Evolutionary conservation across 2,329 filamentous ascomycete genomes (phyloP).

Genomic region (Ustulina deusta): DNA sequence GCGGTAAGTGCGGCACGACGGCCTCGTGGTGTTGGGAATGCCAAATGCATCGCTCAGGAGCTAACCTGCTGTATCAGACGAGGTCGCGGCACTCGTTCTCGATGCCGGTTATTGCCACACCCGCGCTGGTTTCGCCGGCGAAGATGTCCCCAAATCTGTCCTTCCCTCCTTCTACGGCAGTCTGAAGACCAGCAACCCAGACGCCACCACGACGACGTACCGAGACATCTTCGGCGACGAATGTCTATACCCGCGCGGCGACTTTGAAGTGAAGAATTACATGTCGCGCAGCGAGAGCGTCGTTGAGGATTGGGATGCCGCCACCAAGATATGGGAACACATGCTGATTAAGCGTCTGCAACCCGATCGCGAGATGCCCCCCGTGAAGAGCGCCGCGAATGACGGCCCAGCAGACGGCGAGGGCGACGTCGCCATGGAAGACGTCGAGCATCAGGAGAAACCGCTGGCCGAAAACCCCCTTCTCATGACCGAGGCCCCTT

Average conservation of each 20-base stretch:
- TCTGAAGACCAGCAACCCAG: conserved; percentile 61
- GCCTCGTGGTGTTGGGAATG: conserved; percentile 30
- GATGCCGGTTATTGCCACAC: conserved; percentile 93
- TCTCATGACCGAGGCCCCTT: conserved; percentile 92
- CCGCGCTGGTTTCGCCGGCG: conserved; percentile 95
- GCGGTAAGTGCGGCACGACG: conserved; percentile 45
- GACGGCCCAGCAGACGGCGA: conserved; percentile 75
- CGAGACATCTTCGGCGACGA: conserved; percentile 88
- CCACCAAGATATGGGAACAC: conserved; percentile 90
- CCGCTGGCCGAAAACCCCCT: conserved; percentile 89
- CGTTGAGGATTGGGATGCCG: conserved; percentile 96
- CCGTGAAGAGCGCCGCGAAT: conserved; percentile 78
- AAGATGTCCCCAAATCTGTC: conserved; percentile 95
- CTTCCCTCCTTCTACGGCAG: conserved; percentile 90
- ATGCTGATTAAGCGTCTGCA: conserved; percentile 90
- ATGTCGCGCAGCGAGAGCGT: conserved; percentile 84
- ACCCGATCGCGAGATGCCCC: conserved; percentile 75
- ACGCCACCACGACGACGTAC: conserved; percentile 54
- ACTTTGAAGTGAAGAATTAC: conserved; percentile 90
- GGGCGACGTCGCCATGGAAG: conserved; percentile 71
- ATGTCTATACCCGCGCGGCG: conserved; percentile 79
- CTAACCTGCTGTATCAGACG: conserved; percentile 69
- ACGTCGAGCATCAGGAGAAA: conserved; percentile 75
- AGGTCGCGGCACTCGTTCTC: conserved; percentile 96
- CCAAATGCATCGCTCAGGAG: neutral